Conservation (phyloP, 2,329 filamentous ascomycete species). For the Fusarium dimerum region DNA sequence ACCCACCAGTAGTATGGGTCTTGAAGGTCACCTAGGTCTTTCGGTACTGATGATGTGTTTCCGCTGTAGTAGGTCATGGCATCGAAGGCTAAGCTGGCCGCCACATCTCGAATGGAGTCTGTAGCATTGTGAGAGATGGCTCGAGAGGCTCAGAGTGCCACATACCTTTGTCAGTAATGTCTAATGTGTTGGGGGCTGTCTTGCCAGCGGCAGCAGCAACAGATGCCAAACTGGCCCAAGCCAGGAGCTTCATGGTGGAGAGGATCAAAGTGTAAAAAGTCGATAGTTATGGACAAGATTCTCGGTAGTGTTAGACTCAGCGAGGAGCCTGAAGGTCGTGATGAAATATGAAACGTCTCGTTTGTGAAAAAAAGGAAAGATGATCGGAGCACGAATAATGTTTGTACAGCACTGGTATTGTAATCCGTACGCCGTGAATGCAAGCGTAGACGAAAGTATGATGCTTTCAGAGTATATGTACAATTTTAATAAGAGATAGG, state of each 20-base stretch:
- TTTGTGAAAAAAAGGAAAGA: too few relatives aligned
- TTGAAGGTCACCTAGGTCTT: constrained; percentile 62
- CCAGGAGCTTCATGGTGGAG: constrained; percentile 18
- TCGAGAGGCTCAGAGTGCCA: background rate
- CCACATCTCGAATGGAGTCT: constrained; percentile 64
- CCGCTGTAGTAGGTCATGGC: constrained; percentile 67
- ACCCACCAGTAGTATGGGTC: constrained; percentile 72
- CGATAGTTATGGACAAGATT: constrained; percentile 4
- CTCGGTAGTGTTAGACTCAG: constrained; percentile 8
- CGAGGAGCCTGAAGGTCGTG: constrained; percentile 6
- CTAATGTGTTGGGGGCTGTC: constrained; percentile 19
- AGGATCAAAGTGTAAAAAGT: background rate
- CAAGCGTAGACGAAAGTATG: constrained; percentile 1
- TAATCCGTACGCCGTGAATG: background rate
- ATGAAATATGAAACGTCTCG: too few relatives aligned
- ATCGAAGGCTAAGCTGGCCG: constrained; percentile 60
- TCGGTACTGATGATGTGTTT: constrained; percentile 54
- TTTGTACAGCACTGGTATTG: background rate
- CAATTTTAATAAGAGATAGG: background rate
- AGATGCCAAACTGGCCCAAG: constrained; percentile 16
- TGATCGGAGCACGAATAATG: constrained; percentile 1
- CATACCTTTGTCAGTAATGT: constrained; percentile 21
- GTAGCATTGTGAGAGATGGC: constrained; percentile 9
- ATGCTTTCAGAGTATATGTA: constrained; percentile 4
- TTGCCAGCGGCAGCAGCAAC: constrained; percentile 14